These are phyloP conservation scores for Lactifluus subvellereus DNA, from an alignment of 768 basidiomycete species.

Conservation along the genomic window DNA sequence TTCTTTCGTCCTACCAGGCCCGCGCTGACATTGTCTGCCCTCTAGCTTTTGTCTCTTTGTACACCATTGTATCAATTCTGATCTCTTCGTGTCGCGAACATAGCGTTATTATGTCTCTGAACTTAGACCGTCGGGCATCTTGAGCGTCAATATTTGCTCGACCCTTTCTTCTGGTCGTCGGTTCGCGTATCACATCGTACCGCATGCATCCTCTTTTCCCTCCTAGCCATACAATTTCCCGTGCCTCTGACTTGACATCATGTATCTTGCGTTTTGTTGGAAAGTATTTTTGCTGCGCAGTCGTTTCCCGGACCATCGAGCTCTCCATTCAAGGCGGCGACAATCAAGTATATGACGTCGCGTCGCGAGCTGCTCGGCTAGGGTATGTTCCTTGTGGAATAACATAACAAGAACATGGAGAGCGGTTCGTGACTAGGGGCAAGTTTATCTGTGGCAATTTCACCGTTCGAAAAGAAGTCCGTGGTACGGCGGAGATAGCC, in stretches of 20 bases:
- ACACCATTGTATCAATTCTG: conserved; percentile 20
- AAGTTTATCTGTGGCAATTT: background rate
- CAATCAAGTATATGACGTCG: background rate
- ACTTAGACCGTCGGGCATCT: background rate
- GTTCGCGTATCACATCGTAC: conserved; percentile 12
- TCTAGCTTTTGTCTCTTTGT: conserved; percentile 18
- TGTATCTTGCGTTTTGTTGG: conserved; percentile 11
- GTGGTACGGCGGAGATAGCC: background rate
- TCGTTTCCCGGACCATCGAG: background rate
- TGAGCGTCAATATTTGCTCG: background rate
- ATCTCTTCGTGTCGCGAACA: conserved; percentile 13
- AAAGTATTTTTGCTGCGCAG: background rate
- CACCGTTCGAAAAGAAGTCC: background rate
- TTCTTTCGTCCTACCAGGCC: background rate
- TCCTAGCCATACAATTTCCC: background rate
- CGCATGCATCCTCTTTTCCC: background rate
- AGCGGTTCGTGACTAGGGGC: background rate
- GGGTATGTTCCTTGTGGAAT: conserved; percentile 12
- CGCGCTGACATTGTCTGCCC: background rate
- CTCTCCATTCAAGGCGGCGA: background rate
- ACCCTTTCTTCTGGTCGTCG: background rate
- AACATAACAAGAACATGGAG: background rate
- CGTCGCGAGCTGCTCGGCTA: background rate
- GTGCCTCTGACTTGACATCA: background rate
- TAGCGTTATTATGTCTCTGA: conserved; percentile 12